Base-by-base conservation (phyloP, 2,329 filamentous ascomycete species). In the Hypoxylon sp. region DNA sequence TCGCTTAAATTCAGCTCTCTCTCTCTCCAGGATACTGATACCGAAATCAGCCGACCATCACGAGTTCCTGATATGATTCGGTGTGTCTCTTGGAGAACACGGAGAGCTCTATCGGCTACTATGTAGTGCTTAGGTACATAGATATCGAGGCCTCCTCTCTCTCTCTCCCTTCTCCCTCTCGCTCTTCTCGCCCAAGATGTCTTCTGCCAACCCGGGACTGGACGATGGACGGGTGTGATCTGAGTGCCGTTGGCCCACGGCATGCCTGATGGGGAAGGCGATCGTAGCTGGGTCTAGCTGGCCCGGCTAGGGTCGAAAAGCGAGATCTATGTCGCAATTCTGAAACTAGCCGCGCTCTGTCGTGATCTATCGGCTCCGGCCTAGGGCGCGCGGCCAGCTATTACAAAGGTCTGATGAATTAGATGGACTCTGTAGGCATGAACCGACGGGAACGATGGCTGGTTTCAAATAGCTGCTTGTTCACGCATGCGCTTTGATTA, bases 261-360 rank as follows among this genome's bases (percentile, higher is more conserved):
- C 43, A 64, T 64, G 46, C 61, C 61, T 54, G 61, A 64, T 61
- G 50, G 55, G 61, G 61, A 64, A 64, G 61, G 61, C 61, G 61
- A 62, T 61, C 58, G 61, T 57, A 57, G 15, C 58, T 60, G 55
- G 58, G 55, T 56, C 54, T 26, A 58, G 57, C 55, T 63, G 61
- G 57, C 50, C n/a, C 54, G 60, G 52, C 48, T 58, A 58, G 51
- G n/a, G 53, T 57, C 48, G 46, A 7, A 35, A 35, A 64, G 51
- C 50, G 51, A 61, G 58, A 62, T 62, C 61, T 58, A 64, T 61
- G 61, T 59, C 61, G 61, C 61, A 64, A 64, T 62, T 61, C 57
- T 63, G 57, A 63, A 60, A 63, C 60, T 60, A 63, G 60, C 52
- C 56, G 56, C 56, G 46, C 51, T 60, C 51, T 60, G 48, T 37